Evolutionary conservation across 768 basidiomycete species (phyloP), one percentile per base, ranked within the genome.

Genomic region (Mycena kentingensis): DNA sequence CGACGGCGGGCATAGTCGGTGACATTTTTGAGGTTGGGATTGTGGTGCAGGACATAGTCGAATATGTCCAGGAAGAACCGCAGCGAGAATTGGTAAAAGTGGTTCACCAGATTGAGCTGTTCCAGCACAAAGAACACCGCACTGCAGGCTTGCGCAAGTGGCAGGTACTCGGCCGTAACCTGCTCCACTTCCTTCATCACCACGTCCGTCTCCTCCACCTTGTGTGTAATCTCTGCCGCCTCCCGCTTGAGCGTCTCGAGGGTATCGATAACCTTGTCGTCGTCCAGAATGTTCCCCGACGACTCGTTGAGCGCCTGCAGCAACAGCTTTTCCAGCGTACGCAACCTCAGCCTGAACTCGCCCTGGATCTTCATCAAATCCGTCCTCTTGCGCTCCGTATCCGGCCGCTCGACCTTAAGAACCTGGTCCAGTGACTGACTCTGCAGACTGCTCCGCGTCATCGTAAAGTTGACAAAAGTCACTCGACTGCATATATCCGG

Each of bases 11-110:
- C 73, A 50, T 93, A 72, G 57, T 97, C 93, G 21, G 84, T 77
- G 51, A 95, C 78, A 53, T 81, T 82, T 68, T 80, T 85, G 56
- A 98, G 80, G 67, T 93, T 88, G 11, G 95, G 94, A 65, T 98
- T 98, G 62, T 90, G 87, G 60, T 89, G 88, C 7, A 98, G 81
- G 52, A 96, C 85, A 62, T 89, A 92, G 72, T 98, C 93, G 72
- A 99, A 99, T 65, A 98, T 96, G 67, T 97, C 96, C 53, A 98
- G 81, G 88, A 99, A 99, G 80, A 96, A 98, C 25, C 79, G 87
- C 39, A 99, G 80, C 2, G 97, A 98, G 78, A 99, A 99, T 69
- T 98, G 93, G 66, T 99, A 99, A 76, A 98, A 98, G 71, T 97
- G 96, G 65, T 96, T 93, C 74, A 98, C 83, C 47, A 88, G 79